Evolutionary conservation across 441 rosid species (phyloP), one percentile per base, ranked within the genome.

Genomic region (Dalechampia spathulata): DNA sequence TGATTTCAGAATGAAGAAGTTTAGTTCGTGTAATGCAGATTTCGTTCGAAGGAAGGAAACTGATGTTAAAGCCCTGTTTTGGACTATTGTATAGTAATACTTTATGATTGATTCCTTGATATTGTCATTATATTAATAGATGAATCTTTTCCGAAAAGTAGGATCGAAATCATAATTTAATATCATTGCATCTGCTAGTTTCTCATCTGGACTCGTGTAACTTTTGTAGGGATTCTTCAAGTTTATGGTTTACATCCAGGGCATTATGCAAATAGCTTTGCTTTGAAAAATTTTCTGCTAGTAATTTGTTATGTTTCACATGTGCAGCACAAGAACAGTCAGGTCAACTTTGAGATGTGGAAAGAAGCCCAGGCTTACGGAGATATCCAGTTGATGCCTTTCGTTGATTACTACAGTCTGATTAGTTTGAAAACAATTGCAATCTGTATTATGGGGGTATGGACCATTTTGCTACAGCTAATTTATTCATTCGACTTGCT

Each of bases 301-400:
- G n/a, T 13, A 20, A 1, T 30, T 30, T 30, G 34, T 12, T 30
- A 4, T 16, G 64, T 59, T 66, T 61, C 38, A 13, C 57, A 22
- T 30, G 25, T 68, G 69, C 83, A 85, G 98, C 81, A 85, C 77
- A 86, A 80, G 52, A 82, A 78, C 65, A 61, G 48, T 19, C 77
- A 76, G 73, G 96, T 85, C 49, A 91, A 81, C 62, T 64, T 78
- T 61, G 95, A 87, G 77, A 76, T 87, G 60, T 87, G 96, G 98
- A 87, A 69, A 73, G 96, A 91, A 85, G 88, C 92, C 45, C 82
- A 78, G 55, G 84, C 84, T 36, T 91, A 86, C 41, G 82, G 83
- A 36, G 98, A 91, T 58, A 72, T 91, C 69, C 96, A 91, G 51
- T 66, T 91, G 52, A 91, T 91, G 95, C 96, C 98, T 40, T 87